Percentiles rank a stretch among this genome's conserved stretches.
Evolutionary conservation across 176 grass and related monocot genomes (phyloP).

Genomic region (Aegilops umbellulata): DNA sequence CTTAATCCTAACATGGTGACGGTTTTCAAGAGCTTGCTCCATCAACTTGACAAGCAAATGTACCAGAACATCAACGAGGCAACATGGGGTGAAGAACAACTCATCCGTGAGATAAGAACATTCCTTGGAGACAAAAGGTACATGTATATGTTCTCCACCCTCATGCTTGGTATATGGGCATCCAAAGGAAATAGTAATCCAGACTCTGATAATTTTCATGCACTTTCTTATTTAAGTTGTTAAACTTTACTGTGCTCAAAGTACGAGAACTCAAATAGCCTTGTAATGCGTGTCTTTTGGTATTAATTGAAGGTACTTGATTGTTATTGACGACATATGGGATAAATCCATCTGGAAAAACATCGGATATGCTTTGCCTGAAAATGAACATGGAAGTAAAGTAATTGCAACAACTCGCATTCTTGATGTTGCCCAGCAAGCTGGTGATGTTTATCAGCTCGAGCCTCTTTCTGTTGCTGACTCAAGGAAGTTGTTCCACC

Average conservation of each 20-base stretch:
- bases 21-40: background rate
- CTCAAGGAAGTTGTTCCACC: background rate
- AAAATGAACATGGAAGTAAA: background rate
- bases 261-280: background rate
- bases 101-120: background rate
- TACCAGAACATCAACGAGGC: background rate
- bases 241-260: background rate
- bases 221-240: too few species aligned
- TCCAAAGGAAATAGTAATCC: too few species aligned
- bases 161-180: too few species aligned
- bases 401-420: constrained; percentile 13
- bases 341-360: background rate
- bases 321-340: constrained; percentile 30
- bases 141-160: too few species aligned
- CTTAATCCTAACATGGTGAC: background rate
- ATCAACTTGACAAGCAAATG: background rate
- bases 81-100: background rate
- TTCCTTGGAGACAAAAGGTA: background rate
- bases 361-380: background rate
- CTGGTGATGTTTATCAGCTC: background rate
- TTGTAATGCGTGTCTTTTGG: background rate
- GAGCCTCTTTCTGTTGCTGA: background rate
- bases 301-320: background rate
- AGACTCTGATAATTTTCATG: too few species aligned
- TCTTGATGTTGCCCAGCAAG: background rate